Base-by-base conservation (phyloP, 2,329 filamentous ascomycete genomes). In the Pezicula radicicola region DNA sequence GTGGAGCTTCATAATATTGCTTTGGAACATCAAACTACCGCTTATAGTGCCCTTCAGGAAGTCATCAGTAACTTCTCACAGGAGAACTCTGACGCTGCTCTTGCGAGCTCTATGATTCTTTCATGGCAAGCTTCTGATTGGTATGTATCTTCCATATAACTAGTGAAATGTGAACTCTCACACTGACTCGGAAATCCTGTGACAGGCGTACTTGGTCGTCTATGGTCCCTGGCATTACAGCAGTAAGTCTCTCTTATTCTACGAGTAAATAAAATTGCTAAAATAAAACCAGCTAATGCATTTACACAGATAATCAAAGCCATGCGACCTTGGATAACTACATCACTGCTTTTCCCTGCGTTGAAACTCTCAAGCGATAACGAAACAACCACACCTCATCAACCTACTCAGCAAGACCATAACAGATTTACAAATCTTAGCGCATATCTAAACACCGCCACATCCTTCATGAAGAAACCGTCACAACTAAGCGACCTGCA, bases 71-170 rank as follows among this genome's bases (percentile, higher is more conserved):
- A 47, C 19, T 57, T 57, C 19, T 52, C 52, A 2, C 39, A 51
- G 27, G 43, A 36, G 10, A 57, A 57, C 41, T 46, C 55, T 8
- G 55, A 57, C 51, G 52, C 52, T 27, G 46, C 52, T n/a, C 46
- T 57, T 36, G 49, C 49, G 9, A 42, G 52, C 10, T 55, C 52
- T 13, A 46, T 57, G 4, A 44, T 55, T 21, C 37, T 57, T 16
- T 42, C 52, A 13, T 57, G 52, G 52, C 51, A 55, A 28, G 37
- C 49, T 15, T 30, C 45, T 21, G 55, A 55, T 30, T 53, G 50
- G 55, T 57, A 46, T 42, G 48, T 53, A 37, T 37, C 16, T 37
- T 37, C 35, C 16, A 37, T 8, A 37, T 8, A 13, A 9, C 13
- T 15, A 37, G 35, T 9, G 16, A 37, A 37, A 16, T 15, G 4